Evolutionary conservation across 2,329 filamentous ascomycete species (phyloP).

Genomic region (Fusarium sororula): DNA sequence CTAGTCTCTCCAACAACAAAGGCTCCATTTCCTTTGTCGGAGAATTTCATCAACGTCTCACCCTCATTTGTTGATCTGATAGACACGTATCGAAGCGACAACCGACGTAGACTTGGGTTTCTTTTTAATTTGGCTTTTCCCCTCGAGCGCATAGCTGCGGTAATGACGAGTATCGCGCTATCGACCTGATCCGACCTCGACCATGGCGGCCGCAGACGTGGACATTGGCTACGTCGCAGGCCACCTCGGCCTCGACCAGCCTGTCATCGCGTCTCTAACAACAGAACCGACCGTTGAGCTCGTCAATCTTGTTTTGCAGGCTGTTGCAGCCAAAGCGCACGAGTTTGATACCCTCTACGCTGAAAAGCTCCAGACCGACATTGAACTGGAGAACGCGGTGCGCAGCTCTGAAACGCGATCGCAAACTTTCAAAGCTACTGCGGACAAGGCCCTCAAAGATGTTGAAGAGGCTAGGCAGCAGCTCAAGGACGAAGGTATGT

Average conservation of each 20-base stretch:
- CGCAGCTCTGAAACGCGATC: constrained; percentile 84
- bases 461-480: constrained; percentile 83
- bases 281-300: constrained; percentile 80
- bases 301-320: constrained; percentile 76
- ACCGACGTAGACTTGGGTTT: not conserved
- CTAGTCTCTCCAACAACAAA: constrained; percentile 35
- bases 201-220: constrained; percentile 59
- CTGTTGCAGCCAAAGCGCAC: constrained; percentile 80
- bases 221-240: constrained; percentile 78
- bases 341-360: constrained; percentile 84
- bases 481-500: constrained; percentile 81
- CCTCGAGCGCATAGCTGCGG: constrained; percentile 28
- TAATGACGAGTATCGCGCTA: constrained; percentile 41
- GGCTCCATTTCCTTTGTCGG: constrained; percentile 37
- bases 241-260: constrained; percentile 74
- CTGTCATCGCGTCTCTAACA: constrained; percentile 67
- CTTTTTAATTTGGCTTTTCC: not conserved
- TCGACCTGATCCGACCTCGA: constrained; percentile 42
- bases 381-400: constrained; percentile 91
- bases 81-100: not conserved
- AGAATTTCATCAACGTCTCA: constrained; percentile 18
- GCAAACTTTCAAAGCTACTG: constrained; percentile 80
- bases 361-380: constrained; percentile 88
- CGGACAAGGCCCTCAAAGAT: constrained; percentile 86
- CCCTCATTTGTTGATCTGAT: constrained; percentile 15